phyloP scores from a whole-genome alignment of 768 basidiomycete species.

The Hortiboletus campestris region DNA sequence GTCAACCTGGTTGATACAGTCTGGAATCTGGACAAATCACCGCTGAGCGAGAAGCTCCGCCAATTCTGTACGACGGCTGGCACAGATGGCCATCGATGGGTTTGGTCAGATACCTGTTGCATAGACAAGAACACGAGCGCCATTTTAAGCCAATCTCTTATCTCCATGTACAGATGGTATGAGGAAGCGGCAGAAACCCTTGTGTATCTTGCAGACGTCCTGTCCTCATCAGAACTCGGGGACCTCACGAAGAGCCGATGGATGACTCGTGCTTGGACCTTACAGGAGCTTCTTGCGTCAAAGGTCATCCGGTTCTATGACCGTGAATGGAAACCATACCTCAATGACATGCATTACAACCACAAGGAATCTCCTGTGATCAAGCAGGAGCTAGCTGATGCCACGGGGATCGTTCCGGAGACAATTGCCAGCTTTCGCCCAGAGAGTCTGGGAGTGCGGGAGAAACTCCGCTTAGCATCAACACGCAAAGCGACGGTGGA shows the following conservation, averaged over 20 bases:
- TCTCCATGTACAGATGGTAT: too few relatives aligned
- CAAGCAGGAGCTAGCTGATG: not conserved
- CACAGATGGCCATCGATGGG: not conserved
- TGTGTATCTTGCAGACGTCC: too few relatives aligned
- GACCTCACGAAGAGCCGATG: not conserved
- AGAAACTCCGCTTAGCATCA: slow-evolving; percentile 6
- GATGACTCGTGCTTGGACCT: slow-evolving; percentile 8
- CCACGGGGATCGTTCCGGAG: not conserved
- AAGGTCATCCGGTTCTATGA: not conserved
- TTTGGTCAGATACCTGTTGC: not conserved
- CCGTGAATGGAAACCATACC: slow-evolving; percentile 6
- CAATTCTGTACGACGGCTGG: not conserved
- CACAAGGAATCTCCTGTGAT: slow-evolving; percentile 7
- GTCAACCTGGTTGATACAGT: not conserved
- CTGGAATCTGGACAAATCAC: not conserved
- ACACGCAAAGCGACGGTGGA: not conserved
- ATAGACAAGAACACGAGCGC: not conserved
- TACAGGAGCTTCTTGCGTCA: not conserved
- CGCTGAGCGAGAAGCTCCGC: not conserved
- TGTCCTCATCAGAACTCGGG: too few relatives aligned
- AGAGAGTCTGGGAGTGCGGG: not conserved
- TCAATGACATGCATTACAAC: not conserved
- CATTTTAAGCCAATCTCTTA: too few relatives aligned
- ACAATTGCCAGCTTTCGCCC: not conserved
- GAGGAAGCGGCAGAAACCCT: too few relatives aligned